A percentile compares a stretch with the other conserved stretches of the same genome.
Evolutionary conservation across 2,329 filamentous ascomycete species (phyloP).

Genomic region (Aspergillus pseudonomiae): DNA sequence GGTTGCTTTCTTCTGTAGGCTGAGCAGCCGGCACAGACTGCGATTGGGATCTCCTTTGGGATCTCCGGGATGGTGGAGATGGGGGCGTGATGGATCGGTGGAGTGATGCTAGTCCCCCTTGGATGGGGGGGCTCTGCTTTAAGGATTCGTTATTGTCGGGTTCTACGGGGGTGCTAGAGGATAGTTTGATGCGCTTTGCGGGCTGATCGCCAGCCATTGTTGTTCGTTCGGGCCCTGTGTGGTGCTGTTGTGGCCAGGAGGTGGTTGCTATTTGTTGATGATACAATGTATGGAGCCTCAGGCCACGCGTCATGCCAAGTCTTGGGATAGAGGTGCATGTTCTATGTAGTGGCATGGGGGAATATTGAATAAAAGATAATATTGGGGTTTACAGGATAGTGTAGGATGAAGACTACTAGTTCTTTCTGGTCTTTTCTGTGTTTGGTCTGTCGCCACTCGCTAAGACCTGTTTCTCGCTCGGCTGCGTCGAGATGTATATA

Average conservation of each 20-base stretch:
- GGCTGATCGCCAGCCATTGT: not conserved
- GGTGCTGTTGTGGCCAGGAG: not conserved
- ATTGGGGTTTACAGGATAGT: not conserved
- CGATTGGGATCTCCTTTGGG: not conserved
- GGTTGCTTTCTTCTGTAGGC: not conserved
- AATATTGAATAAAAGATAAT: accelerated
- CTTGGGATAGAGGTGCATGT: not conserved
- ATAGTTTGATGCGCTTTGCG: not conserved
- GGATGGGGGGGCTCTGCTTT: not conserved
- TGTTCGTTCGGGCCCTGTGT: not conserved
- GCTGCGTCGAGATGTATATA: not conserved
- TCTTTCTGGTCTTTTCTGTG: not conserved
- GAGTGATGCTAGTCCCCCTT: conserved; percentile 29
- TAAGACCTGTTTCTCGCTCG: not conserved
- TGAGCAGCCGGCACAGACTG: not conserved
- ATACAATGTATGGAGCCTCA: not conserved
- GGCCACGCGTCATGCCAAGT: not conserved
- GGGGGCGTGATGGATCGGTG: conserved; percentile 35
- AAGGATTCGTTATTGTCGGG: not conserved
- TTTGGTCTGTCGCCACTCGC: not conserved
- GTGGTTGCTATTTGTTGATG: not conserved
- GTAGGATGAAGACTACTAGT: not conserved
- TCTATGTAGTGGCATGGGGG: not conserved
- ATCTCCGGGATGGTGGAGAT: conserved; percentile 12
- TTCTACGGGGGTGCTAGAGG: not conserved